Conservation (phyloP, 1,284 basidiomycete species). For the Exsudoporus floridanus region DNA sequence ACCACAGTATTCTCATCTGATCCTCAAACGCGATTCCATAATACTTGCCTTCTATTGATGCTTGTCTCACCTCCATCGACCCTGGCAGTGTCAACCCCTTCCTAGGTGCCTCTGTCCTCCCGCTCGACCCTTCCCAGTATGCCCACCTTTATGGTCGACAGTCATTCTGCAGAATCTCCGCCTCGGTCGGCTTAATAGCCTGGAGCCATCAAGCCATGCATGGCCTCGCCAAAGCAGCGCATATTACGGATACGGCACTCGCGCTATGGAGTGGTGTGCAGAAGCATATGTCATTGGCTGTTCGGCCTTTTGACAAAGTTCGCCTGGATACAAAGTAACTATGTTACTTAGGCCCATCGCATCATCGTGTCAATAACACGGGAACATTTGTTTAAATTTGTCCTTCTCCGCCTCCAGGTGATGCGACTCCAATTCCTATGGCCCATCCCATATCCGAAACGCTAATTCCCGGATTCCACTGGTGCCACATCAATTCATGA, state of each 20-base stretch:
- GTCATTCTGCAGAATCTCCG: neutral
- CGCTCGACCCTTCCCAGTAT: too few species aligned
- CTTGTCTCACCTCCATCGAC: slow-evolving; percentile 6
- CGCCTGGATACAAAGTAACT: neutral
- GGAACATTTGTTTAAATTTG: neutral
- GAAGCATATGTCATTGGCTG: neutral
- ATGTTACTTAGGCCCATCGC: neutral
- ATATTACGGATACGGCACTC: neutral
- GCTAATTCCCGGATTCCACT: neutral
- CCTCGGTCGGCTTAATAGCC: neutral
- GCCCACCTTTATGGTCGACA: too few species aligned
- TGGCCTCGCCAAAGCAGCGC: neutral
- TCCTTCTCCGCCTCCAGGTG: neutral
- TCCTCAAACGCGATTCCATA: slow-evolving; percentile 22
- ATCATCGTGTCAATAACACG: neutral
- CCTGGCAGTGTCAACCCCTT: slow-evolving; percentile 13
- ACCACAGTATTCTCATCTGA: slow-evolving; percentile 15
- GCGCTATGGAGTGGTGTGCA: neutral
- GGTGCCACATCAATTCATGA: neutral
- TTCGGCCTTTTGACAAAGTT: neutral
- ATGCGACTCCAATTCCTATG: too few species aligned
- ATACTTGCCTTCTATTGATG: slow-evolving; percentile 15
- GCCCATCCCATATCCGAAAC: neutral
- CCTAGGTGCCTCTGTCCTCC: too few species aligned
- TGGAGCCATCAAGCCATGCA: neutral